Base-by-base conservation (phyloP, 495 filamentous ascomycete genomes). In the Penicillium riverlandense region DNA sequence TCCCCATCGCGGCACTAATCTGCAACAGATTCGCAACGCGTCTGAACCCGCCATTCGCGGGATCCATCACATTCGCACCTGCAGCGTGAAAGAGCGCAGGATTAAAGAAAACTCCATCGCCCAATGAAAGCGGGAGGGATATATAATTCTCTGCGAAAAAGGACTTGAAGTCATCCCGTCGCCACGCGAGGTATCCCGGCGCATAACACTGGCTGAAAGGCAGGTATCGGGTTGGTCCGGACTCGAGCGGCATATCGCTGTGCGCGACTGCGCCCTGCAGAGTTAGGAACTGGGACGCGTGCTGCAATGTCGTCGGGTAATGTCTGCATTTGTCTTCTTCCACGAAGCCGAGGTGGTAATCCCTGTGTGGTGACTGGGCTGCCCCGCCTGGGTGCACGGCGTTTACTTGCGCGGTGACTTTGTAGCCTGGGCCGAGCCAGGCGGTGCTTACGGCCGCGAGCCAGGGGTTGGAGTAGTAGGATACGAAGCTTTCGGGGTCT, bases 261-360 rank as follows among this genome's bases (percentile, higher is more conserved):
- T 79, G 77, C 31, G 76, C 76, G 10, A 81, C 69, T 0, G 74
- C 77, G 7, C 77, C 76, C 54, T 79, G 75, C 45, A 81, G 59
- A 10, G 75, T 79, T 12, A 81, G 63, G 30, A 70, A 66, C 53
- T 71, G 71, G 14, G 59, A 67, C 0, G 72, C 62, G 0, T 60
- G 35, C 29, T 81, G 77, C 46, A 64, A 62, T 1, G 57, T 53
- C 6, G 53, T 57, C 8, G 76, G 77, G 51, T 61, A 76, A 11
- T 45, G 50, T 7, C 43, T 37, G 49, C 59, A 54, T 51, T 51
- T 38, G 37, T 62, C 47, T 41, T 55, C 37, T 31, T 63, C 69
- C 52, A 75, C 67, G 60, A 80, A 77, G 0, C 76, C 75, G 12
- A 80, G 67, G 49, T 80, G 77, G 55, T 78, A 79, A 52, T 80